These are phyloP conservation scores for Camelina hispida DNA, from an alignment of 345 rosid species.

Conservation along the genomic window DNA sequence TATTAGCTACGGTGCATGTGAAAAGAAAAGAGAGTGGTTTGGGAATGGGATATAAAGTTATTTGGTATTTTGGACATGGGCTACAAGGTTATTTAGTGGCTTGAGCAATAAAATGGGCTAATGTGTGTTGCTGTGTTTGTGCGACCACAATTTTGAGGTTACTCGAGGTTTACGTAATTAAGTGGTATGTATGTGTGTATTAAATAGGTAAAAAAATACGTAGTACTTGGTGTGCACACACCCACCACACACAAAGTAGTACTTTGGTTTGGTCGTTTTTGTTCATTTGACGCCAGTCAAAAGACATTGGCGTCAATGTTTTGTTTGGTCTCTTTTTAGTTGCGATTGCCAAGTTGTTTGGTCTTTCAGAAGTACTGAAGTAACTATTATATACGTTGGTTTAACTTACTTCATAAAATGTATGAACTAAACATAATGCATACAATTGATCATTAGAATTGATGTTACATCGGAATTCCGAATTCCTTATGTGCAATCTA, in stretches of 20 bases:
- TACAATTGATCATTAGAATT: too few relatives aligned
- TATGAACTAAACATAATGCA: too few relatives aligned
- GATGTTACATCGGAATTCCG: too few relatives aligned
- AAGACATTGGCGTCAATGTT: too few relatives aligned
- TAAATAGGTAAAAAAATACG: too few relatives aligned
- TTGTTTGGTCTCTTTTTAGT: too few relatives aligned
- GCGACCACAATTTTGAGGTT: background rate
- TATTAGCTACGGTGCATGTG: slow-evolving; percentile 13
- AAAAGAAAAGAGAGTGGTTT: background rate
- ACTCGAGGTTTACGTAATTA: background rate
- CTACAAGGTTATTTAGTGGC: background rate
- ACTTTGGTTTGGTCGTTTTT: background rate
- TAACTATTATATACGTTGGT: too few relatives aligned
- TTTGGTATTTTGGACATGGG: background rate
- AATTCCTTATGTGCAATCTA: too few relatives aligned
- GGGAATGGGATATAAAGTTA: background rate
- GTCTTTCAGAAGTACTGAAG: too few relatives aligned
- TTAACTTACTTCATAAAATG: too few relatives aligned
- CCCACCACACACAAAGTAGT: too few relatives aligned
- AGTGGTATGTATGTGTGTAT: background rate
- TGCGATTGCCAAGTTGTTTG: too few relatives aligned
- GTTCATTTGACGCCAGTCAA: background rate
- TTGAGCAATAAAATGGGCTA: slow-evolving; percentile 17
- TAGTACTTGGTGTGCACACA: background rate
- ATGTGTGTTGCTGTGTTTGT: background rate